Evolutionary conservation across 768 basidiomycete genomes (phyloP), one percentile per base, ranked within the genome.

Genomic region (Lactarius quietus): DNA sequence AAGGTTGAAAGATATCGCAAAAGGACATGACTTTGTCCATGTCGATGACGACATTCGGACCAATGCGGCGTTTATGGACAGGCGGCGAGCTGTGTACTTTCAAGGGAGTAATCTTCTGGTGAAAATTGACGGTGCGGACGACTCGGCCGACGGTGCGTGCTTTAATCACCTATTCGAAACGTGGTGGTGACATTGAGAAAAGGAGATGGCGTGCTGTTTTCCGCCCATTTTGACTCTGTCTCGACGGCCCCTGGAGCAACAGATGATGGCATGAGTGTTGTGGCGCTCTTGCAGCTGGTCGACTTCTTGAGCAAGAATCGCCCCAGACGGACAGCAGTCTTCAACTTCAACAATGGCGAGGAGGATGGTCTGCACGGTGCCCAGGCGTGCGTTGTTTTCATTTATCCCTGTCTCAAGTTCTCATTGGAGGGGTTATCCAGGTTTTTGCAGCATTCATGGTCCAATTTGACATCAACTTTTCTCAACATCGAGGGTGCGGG

Each of bases 281-380:
- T 77, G 5, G 87, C 86, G 0, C 75, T 90, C 1, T 73, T 92
- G 29, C 86, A 89, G 63, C 79, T 93, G 69, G 76, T 90, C 39
- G 76, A 84, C 45, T 73, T 73, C 54, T 72, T 78, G 36, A 71
- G 76, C 8, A 74, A 76, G 62, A 77, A 85, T 45, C 77, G 80
- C 8, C 83, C 83, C 1, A 74, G 76, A 48, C 80, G 85, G 43
- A 89, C 89, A 0, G 86, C 87, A 7, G 75, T 94, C 4, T 92
- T 93, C 78, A 91, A 93, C 70, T 82, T 92, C 73, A 94, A 94
- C 73, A 93, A 93, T 66, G 92, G 88, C 1, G 92, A 93, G 72
- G 92, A 94, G 70, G 85, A 90, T 72, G 83, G 86, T 38, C 73
- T 93, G 68, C 82, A 87, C 65, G 92, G 92, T 28, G 87, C 90